Percentiles rank a stretch among this genome's conserved stretches.
These are phyloP conservation scores for Clonostachys byssicola DNA, from an alignment of 2,329 filamentous ascomycete genomes.

Conservation along the genomic window DNA sequence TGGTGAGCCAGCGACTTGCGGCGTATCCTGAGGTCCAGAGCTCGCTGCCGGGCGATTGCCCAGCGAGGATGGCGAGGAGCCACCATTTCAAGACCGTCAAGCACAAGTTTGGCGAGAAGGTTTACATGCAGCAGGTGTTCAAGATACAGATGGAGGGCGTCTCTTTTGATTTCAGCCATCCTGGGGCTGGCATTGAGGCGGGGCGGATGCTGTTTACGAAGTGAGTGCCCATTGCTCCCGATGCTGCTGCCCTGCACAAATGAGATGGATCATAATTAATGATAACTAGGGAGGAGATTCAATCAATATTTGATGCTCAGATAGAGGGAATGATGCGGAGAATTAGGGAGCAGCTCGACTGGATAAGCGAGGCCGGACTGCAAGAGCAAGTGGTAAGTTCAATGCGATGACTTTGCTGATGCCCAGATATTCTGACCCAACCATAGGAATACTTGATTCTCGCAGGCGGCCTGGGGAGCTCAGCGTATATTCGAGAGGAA, in stretches of 20 bases:
- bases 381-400: conserved; percentile 27
- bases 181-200: conserved; percentile 27
- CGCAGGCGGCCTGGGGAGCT: conserved; percentile 39
- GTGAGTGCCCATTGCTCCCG: conserved; percentile 15
- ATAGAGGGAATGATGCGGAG: conserved; percentile 29
- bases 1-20: conserved; percentile 29
- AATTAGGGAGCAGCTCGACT: conserved; percentile 33
- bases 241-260: not conserved
- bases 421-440: not conserved
- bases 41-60: conserved; percentile 27
- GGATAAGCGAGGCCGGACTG: conserved; percentile 21
- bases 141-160: conserved; percentile 38
- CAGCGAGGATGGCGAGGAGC: conserved; percentile 27
- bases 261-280: not conserved
- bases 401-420: not conserved
- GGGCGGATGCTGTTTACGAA: conserved; percentile 32
- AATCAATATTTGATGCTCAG: conserved; percentile 35
- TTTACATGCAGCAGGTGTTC: conserved; percentile 31
- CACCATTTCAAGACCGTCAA: conserved; percentile 30
- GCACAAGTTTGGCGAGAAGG: conserved; percentile 37
- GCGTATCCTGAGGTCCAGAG: conserved; percentile 24
- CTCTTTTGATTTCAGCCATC: conserved; percentile 29
- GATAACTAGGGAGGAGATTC: conserved; percentile 29
- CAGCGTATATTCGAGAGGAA: conserved; percentile 36
- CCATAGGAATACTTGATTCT: conserved; percentile 34